phyloP scores from a whole-genome alignment of 116 monocot genomes.

The Zostera marina region DNA sequence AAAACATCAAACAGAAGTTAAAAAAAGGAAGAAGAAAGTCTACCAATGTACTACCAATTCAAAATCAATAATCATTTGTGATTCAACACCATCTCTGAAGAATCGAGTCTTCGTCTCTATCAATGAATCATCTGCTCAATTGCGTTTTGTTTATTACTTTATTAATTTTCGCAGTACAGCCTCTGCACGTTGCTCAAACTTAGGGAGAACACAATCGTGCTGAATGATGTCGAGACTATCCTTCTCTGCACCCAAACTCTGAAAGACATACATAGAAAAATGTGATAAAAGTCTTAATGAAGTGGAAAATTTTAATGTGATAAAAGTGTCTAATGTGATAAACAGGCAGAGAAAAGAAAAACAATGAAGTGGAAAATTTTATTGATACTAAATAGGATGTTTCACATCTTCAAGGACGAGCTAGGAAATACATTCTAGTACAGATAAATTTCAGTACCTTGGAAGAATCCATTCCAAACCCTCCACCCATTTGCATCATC shows the following conservation, averaged over 20 bases:
- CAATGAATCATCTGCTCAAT: neutral
- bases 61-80: no score
- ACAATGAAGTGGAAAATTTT: no score
- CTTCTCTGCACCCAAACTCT: constrained; percentile 83
- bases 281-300: neutral
- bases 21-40: no score
- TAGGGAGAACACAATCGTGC: constrained; percentile 80
- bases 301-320: no score
- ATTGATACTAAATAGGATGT: no score
- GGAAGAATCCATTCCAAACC: constrained; percentile 73
- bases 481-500: constrained; percentile 99
- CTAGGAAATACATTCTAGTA: neutral
- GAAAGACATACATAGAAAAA: constrained; percentile 7
- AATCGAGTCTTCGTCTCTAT: neutral
- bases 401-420: no score
- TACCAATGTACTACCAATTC: no score
- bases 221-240: constrained; percentile 88
- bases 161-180: constrained; percentile 50
- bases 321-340: no score
- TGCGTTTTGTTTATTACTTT: constrained; percentile 6
- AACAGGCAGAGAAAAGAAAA: no score
- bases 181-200: constrained; percentile 72
- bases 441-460: constrained; percentile 28
- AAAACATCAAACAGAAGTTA: no score
- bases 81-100: no score